Conservation (phyloP, 2,329 filamentous ascomycete species). For the Hortaea sp. region DNA sequence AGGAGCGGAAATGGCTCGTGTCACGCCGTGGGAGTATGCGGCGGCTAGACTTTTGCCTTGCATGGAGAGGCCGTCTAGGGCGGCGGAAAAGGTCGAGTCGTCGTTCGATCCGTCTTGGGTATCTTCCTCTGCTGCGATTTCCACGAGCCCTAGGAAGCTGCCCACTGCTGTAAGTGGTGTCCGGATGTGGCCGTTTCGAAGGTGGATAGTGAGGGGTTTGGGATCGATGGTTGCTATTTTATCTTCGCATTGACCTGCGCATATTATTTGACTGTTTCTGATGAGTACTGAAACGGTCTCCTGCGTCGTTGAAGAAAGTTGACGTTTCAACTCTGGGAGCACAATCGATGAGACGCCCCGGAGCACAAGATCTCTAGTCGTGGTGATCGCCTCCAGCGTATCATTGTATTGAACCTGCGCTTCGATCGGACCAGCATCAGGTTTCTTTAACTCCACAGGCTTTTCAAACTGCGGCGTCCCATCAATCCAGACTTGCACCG, state of each 20-base stretch:
- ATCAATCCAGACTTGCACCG: constrained; percentile 35
- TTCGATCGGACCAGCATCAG: constrained; percentile 29
- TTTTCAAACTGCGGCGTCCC: constrained; percentile 41
- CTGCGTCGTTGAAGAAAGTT: neutral
- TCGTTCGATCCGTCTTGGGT: constrained; percentile 44
- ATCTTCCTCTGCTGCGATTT: constrained; percentile 47
- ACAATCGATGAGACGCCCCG: constrained; percentile 46
- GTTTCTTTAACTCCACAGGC: constrained; percentile 44
- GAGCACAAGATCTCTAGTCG: constrained; percentile 39
- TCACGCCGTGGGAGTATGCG: constrained; percentile 30
- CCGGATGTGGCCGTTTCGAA: constrained; percentile 52
- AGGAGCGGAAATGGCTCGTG: constrained; percentile 29
- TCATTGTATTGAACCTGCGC: constrained; percentile 33
- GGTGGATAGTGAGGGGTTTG: constrained; percentile 27
- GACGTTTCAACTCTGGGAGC: constrained; percentile 25
- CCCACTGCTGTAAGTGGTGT: constrained; percentile 52
- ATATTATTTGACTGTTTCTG: constrained; percentile 44
- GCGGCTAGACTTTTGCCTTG: constrained; percentile 30
- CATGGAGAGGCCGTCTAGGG: constrained; percentile 36
- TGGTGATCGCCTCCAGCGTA: constrained; percentile 24
- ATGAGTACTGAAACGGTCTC: constrained; percentile 33
- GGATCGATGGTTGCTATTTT: constrained; percentile 33
- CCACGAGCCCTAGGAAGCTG: constrained; percentile 51
- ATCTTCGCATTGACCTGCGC: constrained; percentile 43
- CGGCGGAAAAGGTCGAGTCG: constrained; percentile 44